phyloP scores from a whole-genome alignment of 441 rosid species.

The Arabidopsis hybrid region DNA sequence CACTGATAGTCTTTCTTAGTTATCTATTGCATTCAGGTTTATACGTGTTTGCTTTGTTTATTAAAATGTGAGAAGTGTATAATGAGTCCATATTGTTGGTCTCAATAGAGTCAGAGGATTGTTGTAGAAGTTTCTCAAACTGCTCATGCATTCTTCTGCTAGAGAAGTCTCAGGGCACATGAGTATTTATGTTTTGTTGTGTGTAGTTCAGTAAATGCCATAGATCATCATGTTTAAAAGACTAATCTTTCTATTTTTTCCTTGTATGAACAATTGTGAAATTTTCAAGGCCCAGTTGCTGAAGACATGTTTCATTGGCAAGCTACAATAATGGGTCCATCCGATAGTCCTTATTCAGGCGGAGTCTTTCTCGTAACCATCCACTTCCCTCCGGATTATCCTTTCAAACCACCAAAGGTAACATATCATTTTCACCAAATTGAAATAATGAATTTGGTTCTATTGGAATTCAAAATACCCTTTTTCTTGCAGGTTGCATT shows the following conservation, averaged over 20 bases:
- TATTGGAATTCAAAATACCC: not conserved
- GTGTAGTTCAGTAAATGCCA: not conserved
- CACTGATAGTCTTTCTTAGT: not conserved
- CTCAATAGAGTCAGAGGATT: slow-evolving; percentile 7
- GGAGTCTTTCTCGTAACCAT: slow-evolving; percentile 66
- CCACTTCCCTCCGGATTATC: slow-evolving; percentile 69
- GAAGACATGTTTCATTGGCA: slow-evolving; percentile 73
- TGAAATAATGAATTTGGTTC: not conserved
- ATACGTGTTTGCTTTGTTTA: not conserved
- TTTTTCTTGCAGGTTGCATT: slow-evolving; percentile 54
- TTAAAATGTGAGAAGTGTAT: not conserved
- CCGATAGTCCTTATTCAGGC: slow-evolving; percentile 65
- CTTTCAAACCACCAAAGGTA: slow-evolving; percentile 69
- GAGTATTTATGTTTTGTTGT: not conserved
- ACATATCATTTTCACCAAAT: not conserved
- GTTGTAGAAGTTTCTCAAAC: not conserved
- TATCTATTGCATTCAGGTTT: not conserved
- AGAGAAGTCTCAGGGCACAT: not conserved
- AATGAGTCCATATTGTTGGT: not conserved
- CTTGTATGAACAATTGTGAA: slow-evolving; percentile 10
- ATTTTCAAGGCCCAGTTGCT: slow-evolving; percentile 56
- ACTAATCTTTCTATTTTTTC: not conserved
- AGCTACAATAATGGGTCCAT: slow-evolving; percentile 71
- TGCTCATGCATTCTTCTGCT: slow-evolving; percentile 3
- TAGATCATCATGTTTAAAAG: not conserved